Base-by-base conservation (phyloP, 371 early-diverging fungal species). In the Syncephalastrum sp. region DNA sequence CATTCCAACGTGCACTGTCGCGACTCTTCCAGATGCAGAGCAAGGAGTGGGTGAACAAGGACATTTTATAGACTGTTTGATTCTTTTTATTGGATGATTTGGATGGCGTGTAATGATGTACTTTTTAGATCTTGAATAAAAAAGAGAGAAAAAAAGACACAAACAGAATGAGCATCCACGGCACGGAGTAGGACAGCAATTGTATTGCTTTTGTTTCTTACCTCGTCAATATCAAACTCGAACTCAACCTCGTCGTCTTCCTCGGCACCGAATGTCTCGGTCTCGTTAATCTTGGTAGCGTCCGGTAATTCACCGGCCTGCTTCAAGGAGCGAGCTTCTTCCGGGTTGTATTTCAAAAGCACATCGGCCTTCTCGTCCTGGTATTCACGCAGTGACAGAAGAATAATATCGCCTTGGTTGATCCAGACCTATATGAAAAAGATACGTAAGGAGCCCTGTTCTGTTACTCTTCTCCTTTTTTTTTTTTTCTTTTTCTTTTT, bases 301-400 rank as follows among this genome's bases (percentile, higher is more conserved):
- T 98, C 99, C n/a, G 99, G 97, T 65, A 99, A 83, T 80, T 99
- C 95, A 56, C 97, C 97, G 62, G 93, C 91, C 43, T 93, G 82
- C 77, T 95, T 96, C 63, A 99, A 81, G 70, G 89, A 83, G 66
- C 96, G 86, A n/a, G 98, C 98, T 84, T 99, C 99, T 59, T 97
- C 96, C 54, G 96, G 90, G 56, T 87, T 93, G 77, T 99, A 99
- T 82, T 98, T 99, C 63, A 91, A 85, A 69, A 98, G 93, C 53
- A 99, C 93, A 82, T 99, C 98, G 54, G 96, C 96, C 79, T 95
- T 96, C 54, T 90, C 85, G 65, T 96, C 96, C 79, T 98, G 95
- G 84, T 89, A 99, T 61, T 99, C 98, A 70, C 99, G 88, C 60
- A 98, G 83, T 24, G 93, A 91, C 6, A 99, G 72, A 50, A 99